Percentiles rank a stretch among this genome's conserved stretches.
Conservation (phyloP, 176 grass and related monocot genomes). For the Rhynchospora tenuis region DNA sequence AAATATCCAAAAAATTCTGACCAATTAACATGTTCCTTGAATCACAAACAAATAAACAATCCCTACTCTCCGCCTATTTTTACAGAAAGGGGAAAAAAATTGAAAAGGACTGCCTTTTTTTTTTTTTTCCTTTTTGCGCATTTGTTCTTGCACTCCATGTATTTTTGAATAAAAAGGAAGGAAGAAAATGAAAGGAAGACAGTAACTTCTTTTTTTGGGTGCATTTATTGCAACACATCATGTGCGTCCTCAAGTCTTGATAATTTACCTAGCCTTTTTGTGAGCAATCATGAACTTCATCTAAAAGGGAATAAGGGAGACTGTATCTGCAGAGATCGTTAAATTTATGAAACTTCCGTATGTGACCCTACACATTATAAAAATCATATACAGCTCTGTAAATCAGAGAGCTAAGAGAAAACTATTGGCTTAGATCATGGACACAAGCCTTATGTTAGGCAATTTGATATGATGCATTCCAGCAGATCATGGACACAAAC, state of each 20-base stretch:
- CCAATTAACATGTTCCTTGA: slow-evolving; percentile 15
- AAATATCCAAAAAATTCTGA: not conserved
- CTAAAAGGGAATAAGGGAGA: not conserved
- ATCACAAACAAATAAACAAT: slow-evolving; percentile 18
- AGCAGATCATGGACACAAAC: not conserved
- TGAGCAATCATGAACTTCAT: slow-evolving; percentile 14
- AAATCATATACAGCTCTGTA: not conserved
- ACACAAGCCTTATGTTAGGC: not conserved
- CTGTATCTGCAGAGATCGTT: not conserved
- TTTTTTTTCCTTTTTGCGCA: too few relatives aligned
- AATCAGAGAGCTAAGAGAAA: not conserved
- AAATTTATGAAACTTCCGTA: not conserved
- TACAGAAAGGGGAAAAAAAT: not conserved
- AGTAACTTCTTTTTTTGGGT: not conserved
- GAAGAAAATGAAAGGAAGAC: too few relatives aligned
- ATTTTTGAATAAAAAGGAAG: too few relatives aligned
- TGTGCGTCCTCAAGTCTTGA: slow-evolving; percentile 12
- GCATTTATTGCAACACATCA: not conserved
- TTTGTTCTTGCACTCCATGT: too few relatives aligned
- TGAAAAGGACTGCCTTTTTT: too few relatives aligned
- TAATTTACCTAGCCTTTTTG: slow-evolving; percentile 7
- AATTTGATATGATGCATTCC: not conserved
- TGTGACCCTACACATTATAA: not conserved
- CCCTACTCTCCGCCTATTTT: slow-evolving; percentile 8
- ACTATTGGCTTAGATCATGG: too few relatives aligned